Conservation (phyloP, 306 rosid genomes). For the Cicer yamashitae region DNA sequence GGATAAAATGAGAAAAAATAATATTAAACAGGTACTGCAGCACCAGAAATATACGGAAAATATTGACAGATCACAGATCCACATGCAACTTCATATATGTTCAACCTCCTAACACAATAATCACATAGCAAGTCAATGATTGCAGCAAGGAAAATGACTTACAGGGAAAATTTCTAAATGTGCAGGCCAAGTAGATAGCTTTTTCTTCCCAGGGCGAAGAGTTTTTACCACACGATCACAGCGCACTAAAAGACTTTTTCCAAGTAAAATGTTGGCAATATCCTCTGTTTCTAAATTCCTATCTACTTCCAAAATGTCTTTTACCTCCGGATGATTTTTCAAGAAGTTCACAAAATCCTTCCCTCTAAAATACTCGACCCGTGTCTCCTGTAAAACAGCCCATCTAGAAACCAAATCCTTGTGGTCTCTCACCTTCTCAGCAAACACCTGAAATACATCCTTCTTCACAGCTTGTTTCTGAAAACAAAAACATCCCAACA, state of each 20-base stretch:
- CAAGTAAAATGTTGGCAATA: conserved; percentile 71
- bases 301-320: conserved; percentile 79
- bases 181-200: conserved; percentile 97
- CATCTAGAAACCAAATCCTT: conserved; percentile 91
- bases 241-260: conserved; percentile 82
- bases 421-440: conserved; percentile 95
- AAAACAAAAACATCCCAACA: conserved; percentile 31
- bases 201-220: conserved; percentile 95
- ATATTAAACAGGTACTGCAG: conserved; percentile 11
- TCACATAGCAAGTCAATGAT: conserved; percentile 9
- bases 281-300: conserved; percentile 80
- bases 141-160: conserved; percentile 41
- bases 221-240: conserved; percentile 98
- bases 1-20: not conserved
- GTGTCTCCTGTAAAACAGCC: conserved; percentile 98
- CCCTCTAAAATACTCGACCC: conserved; percentile 95
- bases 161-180: conserved; percentile 93
- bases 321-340: conserved; percentile 81
- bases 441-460: conserved; percentile 86
- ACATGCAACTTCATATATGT: conserved; percentile 13
- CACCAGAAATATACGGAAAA: not conserved
- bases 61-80: conserved; percentile 4
- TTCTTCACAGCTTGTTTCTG: conserved; percentile 87
- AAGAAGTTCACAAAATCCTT: conserved; percentile 85
- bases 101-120: conserved; percentile 13